Base-by-base conservation (phyloP, 176 grass and related monocot genomes). In the Phragmites australis region DNA sequence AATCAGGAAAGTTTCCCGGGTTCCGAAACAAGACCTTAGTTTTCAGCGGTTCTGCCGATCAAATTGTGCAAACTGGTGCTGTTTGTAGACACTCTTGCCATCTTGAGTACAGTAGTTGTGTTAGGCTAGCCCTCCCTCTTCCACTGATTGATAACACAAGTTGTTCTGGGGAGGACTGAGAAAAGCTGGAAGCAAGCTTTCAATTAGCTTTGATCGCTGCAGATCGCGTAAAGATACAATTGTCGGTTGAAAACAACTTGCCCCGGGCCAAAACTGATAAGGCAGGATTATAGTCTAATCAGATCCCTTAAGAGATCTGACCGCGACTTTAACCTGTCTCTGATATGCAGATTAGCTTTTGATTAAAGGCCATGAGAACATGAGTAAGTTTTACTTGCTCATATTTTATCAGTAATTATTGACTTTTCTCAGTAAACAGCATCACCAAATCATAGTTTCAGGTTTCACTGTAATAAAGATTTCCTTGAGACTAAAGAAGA, bases 211-310 rank as follows among this genome's bases (percentile, higher is more conserved):
- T 85, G 70, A 45, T 65, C 48, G 19, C 77, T 62, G 64, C 77
- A 43, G 56, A 89, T 89, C 72, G 87, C 87, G 82, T 89, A 77
- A 81, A 72, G 87, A 85, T 72, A 65, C 87, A 89, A 60, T 45
- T 86, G 88, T 86, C 83, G 78, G 88, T 72, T 43, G 78, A 78
- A 90, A 90, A 82, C 46, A 90, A 60, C 78, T 67, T n/a, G 72
- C n/a, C 40, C 51, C 5, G 16, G 87, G 64, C 61, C 83, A 77
- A 8, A 42, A 59, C 32, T 72, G 64, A 85, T 76, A 76, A 64
- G 18, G 53, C 54, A 21, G 77, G 77, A 81, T 85, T 39, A 48
- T 54, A 65, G 19, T 75, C 57, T 86, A 86, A 83, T 88, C 66
- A 27, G 48, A 51, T 71, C 57, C 37, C 65, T 42, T 66, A 67